Evolutionary conservation across 805 yeast genomes (phyloP), one percentile per base, ranked within the genome.

Genomic region (Lipomyces chichibuensis): DNA sequence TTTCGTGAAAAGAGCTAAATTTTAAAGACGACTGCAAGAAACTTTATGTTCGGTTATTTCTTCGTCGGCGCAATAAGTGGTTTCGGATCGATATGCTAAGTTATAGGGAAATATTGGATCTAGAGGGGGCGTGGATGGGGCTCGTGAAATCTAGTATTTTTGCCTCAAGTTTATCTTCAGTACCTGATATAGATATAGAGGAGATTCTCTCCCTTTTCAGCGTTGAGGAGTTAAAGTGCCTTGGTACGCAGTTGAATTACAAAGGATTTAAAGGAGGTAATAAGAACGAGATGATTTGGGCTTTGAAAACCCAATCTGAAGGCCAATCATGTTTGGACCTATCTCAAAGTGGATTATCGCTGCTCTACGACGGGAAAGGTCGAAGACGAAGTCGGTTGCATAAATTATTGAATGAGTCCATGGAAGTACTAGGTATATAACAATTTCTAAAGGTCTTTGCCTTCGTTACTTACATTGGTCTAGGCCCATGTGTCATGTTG

Each of bases 1-100:
- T 25, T n/a, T 7, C 11, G n/a, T n/a, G 49, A 6, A 8, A 7
- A 49, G 64, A 23, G 33, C 33, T n/a, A 17, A 11, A n/a, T 5
- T 23, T 35, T 51, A 14, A 29, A 67, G 69, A 57, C 13, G 69
- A 66, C n/a, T 35, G 65, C 23, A 60, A 63, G 52, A 66, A 64
- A 25, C 63, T 71, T 3, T 71, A 65, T 49, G 73, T 65, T 9
- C 43, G 73, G 11, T 62, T 71, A 8, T 70, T 70, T 55, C 55
- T 70, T 54, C 57, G 73, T 8, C 64, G 64, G 25, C 53, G 65
- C 23, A 54, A 60, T 25, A 46, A 59, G 25, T 71, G 73, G 73
- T 56, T 71, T 20, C 61, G 73, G 11, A 23, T 62, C 13, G 14
- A 35, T 14, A 27, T 52, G n/a, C 54, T 70, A 13, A 57, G 56